Evolutionary conservation across 2,329 filamentous ascomycete species (phyloP).

Genomic region (Macrophomina pseudophaseolina): DNA sequence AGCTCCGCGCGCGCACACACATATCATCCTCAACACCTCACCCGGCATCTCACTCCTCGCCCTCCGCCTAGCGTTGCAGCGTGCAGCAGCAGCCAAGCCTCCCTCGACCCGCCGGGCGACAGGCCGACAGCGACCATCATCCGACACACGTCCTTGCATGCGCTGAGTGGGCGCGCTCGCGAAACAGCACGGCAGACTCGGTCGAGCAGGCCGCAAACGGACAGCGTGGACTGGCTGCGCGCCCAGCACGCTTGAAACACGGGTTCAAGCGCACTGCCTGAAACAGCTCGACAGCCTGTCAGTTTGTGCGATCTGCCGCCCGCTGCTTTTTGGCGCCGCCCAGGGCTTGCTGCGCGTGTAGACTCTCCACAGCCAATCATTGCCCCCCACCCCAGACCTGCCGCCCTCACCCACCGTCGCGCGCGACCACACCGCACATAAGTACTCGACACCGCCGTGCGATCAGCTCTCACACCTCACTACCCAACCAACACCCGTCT

Average conservation of each 20-base stretch:
- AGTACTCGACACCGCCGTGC: constrained; percentile 14
- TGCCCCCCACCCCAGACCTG: constrained; percentile 14
- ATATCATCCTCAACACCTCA: constrained; percentile 9
- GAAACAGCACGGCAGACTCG: constrained; percentile 24
- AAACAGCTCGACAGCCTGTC: constrained; percentile 25
- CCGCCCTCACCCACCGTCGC: constrained; percentile 1
- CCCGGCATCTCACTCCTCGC: not conserved
- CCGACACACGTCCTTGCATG: constrained; percentile 25
- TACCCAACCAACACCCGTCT: not conserved
- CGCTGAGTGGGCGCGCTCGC: constrained; percentile 14
- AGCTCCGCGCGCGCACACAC: too few species aligned
- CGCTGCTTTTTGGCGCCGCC: constrained; percentile 15
- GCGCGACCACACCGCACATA: constrained; percentile 21
- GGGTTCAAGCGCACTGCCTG: constrained; percentile 13
- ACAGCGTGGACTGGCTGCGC: constrained; percentile 11
- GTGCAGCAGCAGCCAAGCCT: constrained; percentile 10
- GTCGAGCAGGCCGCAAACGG: constrained; percentile 19
- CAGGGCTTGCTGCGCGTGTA: constrained; percentile 17
- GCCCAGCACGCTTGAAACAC: constrained; percentile 19
- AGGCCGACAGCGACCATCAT: constrained; percentile 14
- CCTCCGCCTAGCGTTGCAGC: not conserved
- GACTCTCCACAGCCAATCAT: constrained; percentile 10
- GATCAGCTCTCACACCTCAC: constrained; percentile 3
- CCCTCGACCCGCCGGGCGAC: constrained; percentile 1
- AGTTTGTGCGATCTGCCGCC: constrained; percentile 23